Percentiles rank a stretch among this genome's conserved stretches.
phyloP scores from a whole-genome alignment of 2,329 filamentous ascomycete genomes.

The Penicillium sp. region DNA sequence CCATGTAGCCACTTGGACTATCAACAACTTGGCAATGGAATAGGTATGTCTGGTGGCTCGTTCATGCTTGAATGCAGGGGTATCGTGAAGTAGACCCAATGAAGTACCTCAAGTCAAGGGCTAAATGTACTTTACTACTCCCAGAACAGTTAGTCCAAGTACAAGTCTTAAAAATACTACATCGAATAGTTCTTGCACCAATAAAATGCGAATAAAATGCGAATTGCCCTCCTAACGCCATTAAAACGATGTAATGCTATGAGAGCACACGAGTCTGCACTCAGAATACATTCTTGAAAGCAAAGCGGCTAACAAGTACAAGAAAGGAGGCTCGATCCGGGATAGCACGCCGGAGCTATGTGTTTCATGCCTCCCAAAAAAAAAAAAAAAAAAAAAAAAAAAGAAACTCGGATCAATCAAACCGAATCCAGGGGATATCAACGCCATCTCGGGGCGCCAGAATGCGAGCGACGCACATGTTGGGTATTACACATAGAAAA shows the following conservation, averaged over 20 bases:
- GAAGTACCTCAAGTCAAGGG: not conserved
- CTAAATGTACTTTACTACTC: too few species aligned
- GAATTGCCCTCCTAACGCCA: not conserved
- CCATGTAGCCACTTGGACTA: too few species aligned
- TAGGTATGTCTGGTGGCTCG: not conserved
- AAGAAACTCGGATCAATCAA: slow-evolving; percentile 10
- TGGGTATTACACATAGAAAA: slow-evolving; percentile 26
- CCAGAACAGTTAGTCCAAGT: not conserved
- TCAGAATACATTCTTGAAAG: not conserved
- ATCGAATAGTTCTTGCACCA: not conserved
- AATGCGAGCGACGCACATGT: slow-evolving; percentile 17
- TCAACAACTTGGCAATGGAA: not conserved
- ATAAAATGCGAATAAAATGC: not conserved
- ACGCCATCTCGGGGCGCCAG: slow-evolving; percentile 20
- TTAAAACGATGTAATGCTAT: not conserved
- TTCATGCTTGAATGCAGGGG: not conserved
- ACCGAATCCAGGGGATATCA: slow-evolving; percentile 14
- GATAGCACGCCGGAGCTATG: not conserved
- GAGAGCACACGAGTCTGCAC: not conserved
- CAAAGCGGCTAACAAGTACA: slow-evolving; percentile 1
- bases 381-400: slow-evolving; percentile 2
- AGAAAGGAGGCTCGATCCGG: not conserved
- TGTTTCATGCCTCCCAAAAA: slow-evolving; percentile 5
- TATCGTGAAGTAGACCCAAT: too few species aligned
- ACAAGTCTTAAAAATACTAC: not conserved